Base-by-base conservation (phyloP, 179 eudicot species). In the Carnegiea gigantea region DNA sequence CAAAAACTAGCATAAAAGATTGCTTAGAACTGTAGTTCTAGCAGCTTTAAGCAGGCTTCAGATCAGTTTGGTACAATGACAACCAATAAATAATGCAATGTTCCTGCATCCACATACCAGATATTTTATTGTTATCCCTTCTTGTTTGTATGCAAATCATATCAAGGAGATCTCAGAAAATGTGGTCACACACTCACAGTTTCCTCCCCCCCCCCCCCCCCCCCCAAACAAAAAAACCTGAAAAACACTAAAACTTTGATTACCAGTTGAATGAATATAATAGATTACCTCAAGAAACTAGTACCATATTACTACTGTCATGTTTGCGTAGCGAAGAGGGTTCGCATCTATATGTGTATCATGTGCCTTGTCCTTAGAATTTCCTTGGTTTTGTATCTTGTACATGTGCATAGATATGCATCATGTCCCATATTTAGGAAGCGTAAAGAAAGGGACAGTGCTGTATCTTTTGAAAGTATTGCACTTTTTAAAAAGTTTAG, bases 31-130 rank as follows among this genome's bases (percentile, higher is more conserved):
- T 54, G 28, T 71, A 38, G 72, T 38, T 78, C 6, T 54, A 78
- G 78, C 78, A 85, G 64, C 80, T 74, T 73, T 78, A 7, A 73
- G 79, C 84, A 85, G 82, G 77, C 79, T 81, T 51, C 77, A 74
- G 77, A 78, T 81, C 81, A 59, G 70, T 68, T 67, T 51, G 53
- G 12, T 60, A 30, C 20, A 72, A 26, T 26, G n/a, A 38, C 36
- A n/a, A 23, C 68, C 68, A 18, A 75, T 80, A 80, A 59, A 81
- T 81, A 28, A 68, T 75, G 28, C 70, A 73, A 73, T 75, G 15
- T 46, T 46, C 62, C 49, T 78, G 67, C 54, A 81, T 80, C 83
- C 75, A 77, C 78, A 70, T 9, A 38, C 70, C 77, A 3, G 77
- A 77, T 77, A 57, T 68, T 20, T 67, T 60, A 67, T 15, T 68